A percentile compares a stretch with the other conserved stretches of the same genome.
These are phyloP conservation scores for Gossypioides kirkii DNA, from an alignment of 345 rosid genomes.

Conservation along the genomic window DNA sequence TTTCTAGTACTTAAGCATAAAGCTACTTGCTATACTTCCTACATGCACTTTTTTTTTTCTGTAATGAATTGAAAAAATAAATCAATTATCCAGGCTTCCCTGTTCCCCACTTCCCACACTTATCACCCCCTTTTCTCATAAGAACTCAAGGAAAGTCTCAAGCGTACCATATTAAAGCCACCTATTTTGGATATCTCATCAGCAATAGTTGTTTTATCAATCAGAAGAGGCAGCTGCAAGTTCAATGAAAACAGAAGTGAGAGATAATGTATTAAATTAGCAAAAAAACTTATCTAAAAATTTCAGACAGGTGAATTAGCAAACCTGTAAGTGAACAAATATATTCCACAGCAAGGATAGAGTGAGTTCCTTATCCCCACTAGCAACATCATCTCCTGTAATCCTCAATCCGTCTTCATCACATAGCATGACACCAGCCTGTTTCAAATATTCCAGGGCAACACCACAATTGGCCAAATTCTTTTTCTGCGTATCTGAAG, in stretches of 20 bases:
- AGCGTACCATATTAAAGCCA: slow-evolving; percentile 48
- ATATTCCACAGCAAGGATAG: slow-evolving; percentile 84
- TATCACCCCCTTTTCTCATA: neutral
- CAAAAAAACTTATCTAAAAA: neutral
- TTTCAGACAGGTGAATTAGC: slow-evolving; percentile 7
- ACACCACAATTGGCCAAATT: slow-evolving; percentile 58
- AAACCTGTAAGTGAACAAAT: slow-evolving; percentile 85
- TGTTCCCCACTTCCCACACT: neutral
- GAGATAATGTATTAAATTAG: neutral
- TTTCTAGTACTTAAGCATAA: neutral
- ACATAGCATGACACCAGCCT: slow-evolving; percentile 50
- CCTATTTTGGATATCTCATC: slow-evolving; percentile 58
- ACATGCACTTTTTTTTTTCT: neutral
- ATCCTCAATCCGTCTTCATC: slow-evolving; percentile 74
- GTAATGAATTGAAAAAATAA: slow-evolving; percentile 3
- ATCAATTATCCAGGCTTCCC: neutral
- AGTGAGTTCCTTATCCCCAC: slow-evolving; percentile 79
- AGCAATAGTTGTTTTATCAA: slow-evolving; percentile 40
- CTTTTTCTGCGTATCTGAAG: slow-evolving; percentile 70
- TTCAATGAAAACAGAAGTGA: slow-evolving; percentile 13
- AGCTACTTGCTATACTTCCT: neutral
- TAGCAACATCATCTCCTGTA: slow-evolving; percentile 61
- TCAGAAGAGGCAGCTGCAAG: slow-evolving; percentile 77
- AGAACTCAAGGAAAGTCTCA: slow-evolving; percentile 7
- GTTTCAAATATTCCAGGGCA: slow-evolving; percentile 61